Conservation (phyloP, 1,284 basidiomycete species). For the Irpex sp. region DNA sequence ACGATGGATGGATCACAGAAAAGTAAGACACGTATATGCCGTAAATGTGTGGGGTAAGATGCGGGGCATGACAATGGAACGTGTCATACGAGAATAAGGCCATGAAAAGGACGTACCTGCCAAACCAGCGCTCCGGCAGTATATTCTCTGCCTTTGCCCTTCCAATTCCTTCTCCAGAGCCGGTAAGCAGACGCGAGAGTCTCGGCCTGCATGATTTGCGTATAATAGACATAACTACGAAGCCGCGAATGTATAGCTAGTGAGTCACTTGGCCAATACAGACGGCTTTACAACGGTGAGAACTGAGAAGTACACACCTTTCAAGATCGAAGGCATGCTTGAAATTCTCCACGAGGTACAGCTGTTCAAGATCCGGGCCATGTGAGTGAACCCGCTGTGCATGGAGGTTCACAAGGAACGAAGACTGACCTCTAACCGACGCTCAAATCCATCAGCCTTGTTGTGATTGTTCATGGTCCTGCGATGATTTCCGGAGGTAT, state of each 20-base stretch:
- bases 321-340: slow-evolving; percentile 86
- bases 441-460: slow-evolving; percentile 84
- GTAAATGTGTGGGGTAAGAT: not conserved
- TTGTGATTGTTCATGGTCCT: slow-evolving; percentile 79
- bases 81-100: not conserved
- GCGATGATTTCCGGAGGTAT: slow-evolving; percentile 1
- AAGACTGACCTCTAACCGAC: slow-evolving; percentile 66
- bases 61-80: not conserved
- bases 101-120: slow-evolving; percentile 37
- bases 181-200: slow-evolving; percentile 55
- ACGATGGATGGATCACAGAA: not conserved
- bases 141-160: slow-evolving; percentile 51
- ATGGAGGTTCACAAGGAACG: not conserved
- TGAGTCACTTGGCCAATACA: slow-evolving; percentile 1
- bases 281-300: slow-evolving; percentile 1
- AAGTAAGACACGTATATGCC: not conserved
- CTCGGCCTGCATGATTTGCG: slow-evolving; percentile 64
- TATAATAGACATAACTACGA: slow-evolving; percentile 53
- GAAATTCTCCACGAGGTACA: slow-evolving; percentile 88
- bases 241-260: not conserved
- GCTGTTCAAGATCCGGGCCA: slow-evolving; percentile 30
- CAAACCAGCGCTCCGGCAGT: slow-evolving; percentile 45
- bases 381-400: slow-evolving; percentile 1
- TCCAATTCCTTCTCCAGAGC: slow-evolving; percentile 58
- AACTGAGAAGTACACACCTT: slow-evolving; percentile 36